Base-by-base conservation (phyloP, 1,284 basidiomycete species). In the Tremellales sp. region DNA sequence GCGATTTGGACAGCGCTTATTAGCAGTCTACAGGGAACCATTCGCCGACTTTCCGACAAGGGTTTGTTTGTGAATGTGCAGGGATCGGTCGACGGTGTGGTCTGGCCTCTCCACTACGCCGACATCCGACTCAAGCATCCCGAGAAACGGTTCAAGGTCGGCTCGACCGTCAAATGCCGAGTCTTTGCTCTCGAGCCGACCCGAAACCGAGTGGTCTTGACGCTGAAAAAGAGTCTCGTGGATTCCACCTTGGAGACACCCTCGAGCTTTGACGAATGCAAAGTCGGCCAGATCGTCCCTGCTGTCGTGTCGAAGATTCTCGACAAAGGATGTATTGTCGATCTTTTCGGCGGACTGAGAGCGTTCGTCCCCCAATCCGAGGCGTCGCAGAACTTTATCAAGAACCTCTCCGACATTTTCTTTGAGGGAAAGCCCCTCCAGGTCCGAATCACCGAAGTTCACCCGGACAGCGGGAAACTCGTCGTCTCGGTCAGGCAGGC, bases 91-190 rank as follows among this genome's bases (percentile, higher is more conserved):
- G 90, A 97, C 61, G 95, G 88, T 31, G 85, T 97, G 25, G 81
- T 97, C 25, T 97, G 90, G 84, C 92, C 94, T 0, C 79, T 83
- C 56, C 95, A 99, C 72, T 98, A 90, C 70, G 89, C 95, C 26
- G 93, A 97, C 67, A 92, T 98, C 61, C 73, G 76, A 28, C 78
- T 98, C 57, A 95, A 92, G 65, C 87, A 95, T 63, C 92, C 92
- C 21, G 82, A 89, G 56, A 91, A 87, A 74, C 82, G 87, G 55
- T 99, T 95, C 77, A 94, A 90, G 68, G 76, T 80, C 13, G 93
- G 91, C 25, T 78, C 80, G 4, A 81, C 71, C 40, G 85, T 98
- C 71, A 97, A 89, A 73, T 93, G 90, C 56, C 53, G 66, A 29
- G 84, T 97, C n/a, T 82, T 95, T 26, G 79, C 82, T 8, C 84